Evolutionary conservation across 176 grass and related monocot species (phyloP).

Genomic region (Rhynchospora pubera): DNA sequence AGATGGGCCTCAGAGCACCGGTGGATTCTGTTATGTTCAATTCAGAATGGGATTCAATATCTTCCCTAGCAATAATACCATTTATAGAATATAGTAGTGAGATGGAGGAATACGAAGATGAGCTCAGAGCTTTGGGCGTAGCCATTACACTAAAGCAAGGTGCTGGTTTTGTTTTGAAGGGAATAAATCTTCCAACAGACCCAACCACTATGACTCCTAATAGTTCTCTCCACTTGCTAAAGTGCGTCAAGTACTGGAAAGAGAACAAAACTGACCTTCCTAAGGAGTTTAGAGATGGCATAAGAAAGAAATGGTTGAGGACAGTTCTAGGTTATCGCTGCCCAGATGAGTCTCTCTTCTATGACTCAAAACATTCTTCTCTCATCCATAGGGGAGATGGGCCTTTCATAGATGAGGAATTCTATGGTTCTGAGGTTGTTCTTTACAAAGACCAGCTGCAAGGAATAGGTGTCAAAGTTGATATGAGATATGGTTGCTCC

Average conservation of each 20-base stretch:
- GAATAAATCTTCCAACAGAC: constrained; percentile 43
- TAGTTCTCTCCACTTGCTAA: constrained; percentile 35
- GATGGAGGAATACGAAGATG: constrained; percentile 48
- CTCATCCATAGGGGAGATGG: constrained; percentile 33
- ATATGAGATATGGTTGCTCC: constrained; percentile 14
- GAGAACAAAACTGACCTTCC: background rate
- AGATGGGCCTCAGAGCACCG: constrained; percentile 39
- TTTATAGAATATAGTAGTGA: constrained; percentile 42
- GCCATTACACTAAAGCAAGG: constrained; percentile 27
- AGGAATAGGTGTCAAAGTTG: constrained; percentile 38
- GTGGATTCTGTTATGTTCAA: constrained; percentile 28
- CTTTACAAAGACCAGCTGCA: constrained; percentile 30
- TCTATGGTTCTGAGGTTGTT: constrained; percentile 31
- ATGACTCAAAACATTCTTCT: constrained; percentile 33
- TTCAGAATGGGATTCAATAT: constrained; percentile 33
- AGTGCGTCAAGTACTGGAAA: constrained; percentile 25
- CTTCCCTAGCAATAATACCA: constrained; percentile 39
- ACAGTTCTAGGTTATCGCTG: constrained; percentile 40
- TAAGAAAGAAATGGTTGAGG: constrained; percentile 46
- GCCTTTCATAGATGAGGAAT: constrained; percentile 66
- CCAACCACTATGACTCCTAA: constrained; percentile 12
- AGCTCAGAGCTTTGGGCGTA: constrained; percentile 42
- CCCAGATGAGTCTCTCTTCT: constrained; percentile 46
- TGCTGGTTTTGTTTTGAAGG: constrained; percentile 31
- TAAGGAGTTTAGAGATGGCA: constrained; percentile 25